Evolutionary conservation across 1,284 basidiomycete species (phyloP).

Genomic region (Moesziomyces parantarcticus): DNA sequence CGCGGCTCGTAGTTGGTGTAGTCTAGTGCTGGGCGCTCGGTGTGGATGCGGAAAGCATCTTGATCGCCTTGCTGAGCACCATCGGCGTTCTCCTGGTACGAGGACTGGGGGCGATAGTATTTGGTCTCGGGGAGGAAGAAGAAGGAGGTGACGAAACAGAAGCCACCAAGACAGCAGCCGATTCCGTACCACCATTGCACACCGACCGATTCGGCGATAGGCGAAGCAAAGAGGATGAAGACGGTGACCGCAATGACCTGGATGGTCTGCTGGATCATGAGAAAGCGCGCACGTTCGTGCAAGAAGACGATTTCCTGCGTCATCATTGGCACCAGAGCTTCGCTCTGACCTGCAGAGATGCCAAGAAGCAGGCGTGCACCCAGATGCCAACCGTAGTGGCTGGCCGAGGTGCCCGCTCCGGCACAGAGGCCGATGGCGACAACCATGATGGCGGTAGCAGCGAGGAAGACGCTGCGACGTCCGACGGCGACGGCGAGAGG

Average conservation of each 20-base stretch:
- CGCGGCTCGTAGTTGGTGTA: conserved; percentile 8
- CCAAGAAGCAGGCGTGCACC: conserved; percentile 14
- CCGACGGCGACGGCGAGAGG: conserved; percentile 14
- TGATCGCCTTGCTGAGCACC: neutral
- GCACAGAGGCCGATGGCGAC: conserved; percentile 16
- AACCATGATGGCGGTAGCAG: conserved; percentile 16
- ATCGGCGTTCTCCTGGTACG: conserved; percentile 6
- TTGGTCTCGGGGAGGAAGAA: conserved; percentile 22
- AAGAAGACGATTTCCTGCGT: conserved; percentile 20
- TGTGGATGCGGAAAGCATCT: conserved; percentile 4
- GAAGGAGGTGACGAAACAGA: conserved; percentile 13
- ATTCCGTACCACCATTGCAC: conserved; percentile 23
- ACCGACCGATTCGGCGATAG: conserved; percentile 13
- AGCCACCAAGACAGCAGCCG: conserved; percentile 11
- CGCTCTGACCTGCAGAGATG: conserved; percentile 17
- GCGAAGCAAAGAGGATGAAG: conserved; percentile 19
- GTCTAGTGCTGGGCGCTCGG: conserved; percentile 14
- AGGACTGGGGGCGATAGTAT: conserved; percentile 12
- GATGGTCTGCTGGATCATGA: conserved; percentile 21
- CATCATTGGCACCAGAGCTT: conserved; percentile 18
- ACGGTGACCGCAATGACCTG: conserved; percentile 17
- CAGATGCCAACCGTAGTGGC: conserved; percentile 11
- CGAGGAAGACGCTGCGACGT: conserved; percentile 16
- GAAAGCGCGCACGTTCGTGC: conserved; percentile 15
- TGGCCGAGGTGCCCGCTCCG: conserved; percentile 3